phyloP scores from a whole-genome alignment of 352 stramenopile genomes.

The Pythium coloratum region DNA sequence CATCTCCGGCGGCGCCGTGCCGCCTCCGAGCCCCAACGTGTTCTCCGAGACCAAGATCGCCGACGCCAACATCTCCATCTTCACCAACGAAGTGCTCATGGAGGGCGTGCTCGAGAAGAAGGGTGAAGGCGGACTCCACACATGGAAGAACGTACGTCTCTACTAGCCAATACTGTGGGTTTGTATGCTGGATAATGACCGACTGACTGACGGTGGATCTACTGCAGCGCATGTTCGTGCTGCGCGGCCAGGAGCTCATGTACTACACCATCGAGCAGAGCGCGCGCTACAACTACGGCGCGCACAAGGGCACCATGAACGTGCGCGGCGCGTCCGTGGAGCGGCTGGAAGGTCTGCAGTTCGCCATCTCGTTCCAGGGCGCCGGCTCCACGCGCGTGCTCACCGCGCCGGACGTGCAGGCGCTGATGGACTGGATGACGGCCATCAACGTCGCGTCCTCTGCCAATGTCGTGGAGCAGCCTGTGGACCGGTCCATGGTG shows the following conservation, averaged over 20 bases:
- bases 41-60: conserved; percentile 64
- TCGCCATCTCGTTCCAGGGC: conserved; percentile 32
- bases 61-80: conserved; percentile 54
- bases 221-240: conserved; percentile 61
- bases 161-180: neutral
- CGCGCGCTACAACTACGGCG: conserved; percentile 51
- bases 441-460: conserved; percentile 53
- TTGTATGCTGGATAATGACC: neutral
- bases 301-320: conserved; percentile 63
- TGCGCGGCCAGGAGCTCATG: conserved; percentile 64
- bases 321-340: conserved; percentile 46
- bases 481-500: conserved; percentile 47
- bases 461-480: conserved; percentile 40
- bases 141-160: conserved; percentile 66
- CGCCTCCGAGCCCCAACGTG: conserved; percentile 43
- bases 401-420: conserved; percentile 50
- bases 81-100: conserved; percentile 69
- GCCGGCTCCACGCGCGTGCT: conserved; percentile 35
- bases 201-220: neutral
- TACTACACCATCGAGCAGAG: conserved; percentile 63
- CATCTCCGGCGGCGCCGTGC: conserved; percentile 12
- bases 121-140: conserved; percentile 54
- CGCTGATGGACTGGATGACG: conserved; percentile 77
- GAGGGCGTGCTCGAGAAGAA: conserved; percentile 71
- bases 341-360: conserved; percentile 44